Evolutionary conservation across 2,329 filamentous ascomycete species (phyloP).

Genomic region (Pyrenophora graminea): DNA sequence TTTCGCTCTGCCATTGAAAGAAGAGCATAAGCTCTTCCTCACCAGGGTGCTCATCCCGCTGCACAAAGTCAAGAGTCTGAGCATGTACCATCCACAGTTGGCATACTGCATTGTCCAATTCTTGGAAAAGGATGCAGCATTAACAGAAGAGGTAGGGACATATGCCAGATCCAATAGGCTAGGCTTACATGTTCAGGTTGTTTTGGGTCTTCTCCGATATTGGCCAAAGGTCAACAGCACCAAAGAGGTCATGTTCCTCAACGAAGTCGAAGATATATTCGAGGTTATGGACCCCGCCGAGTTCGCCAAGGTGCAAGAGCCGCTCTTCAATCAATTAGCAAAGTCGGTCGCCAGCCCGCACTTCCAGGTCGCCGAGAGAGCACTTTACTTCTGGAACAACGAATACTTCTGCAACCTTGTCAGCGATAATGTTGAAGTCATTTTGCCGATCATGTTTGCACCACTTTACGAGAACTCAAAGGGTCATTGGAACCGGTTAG

Average conservation of each 20-base stretch:
- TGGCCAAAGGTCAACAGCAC: constrained; percentile 99
- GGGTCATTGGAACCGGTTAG: constrained; percentile 96
- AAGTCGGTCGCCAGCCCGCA: constrained; percentile 98
- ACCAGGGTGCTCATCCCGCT: constrained; percentile 90
- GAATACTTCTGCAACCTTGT: constrained; percentile 99
- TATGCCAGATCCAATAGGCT: constrained; percentile 6
- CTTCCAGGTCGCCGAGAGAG: constrained; percentile 97
- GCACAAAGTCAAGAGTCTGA: constrained; percentile 97
- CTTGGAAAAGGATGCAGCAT: constrained; percentile 91
- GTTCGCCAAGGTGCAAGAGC: constrained; percentile 98
- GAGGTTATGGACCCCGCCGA: constrained; percentile 99
- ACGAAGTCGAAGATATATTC: constrained; percentile 99
- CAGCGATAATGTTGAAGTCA: constrained; percentile 98
- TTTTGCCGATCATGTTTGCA: constrained; percentile 98
- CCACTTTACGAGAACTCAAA: constrained; percentile 98
- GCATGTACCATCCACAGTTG: constrained; percentile 99
- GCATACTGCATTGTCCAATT: constrained; percentile 99
- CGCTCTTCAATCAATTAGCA: constrained; percentile 93
- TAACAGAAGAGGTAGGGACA: constrained; percentile 85
- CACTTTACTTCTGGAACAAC: constrained; percentile 99
- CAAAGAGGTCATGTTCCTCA: constrained; percentile 99
- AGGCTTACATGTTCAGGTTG: constrained; percentile 64
- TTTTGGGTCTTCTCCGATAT: constrained; percentile 89
- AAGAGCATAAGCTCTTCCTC: constrained; percentile 97
- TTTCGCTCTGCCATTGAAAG: constrained; percentile 93